A percentile compares a stretch with the other conserved stretches of the same genome.
Evolutionary conservation across 2,329 filamentous ascomycete genomes (phyloP).

Genomic region (Herpotrichia juniperi): DNA sequence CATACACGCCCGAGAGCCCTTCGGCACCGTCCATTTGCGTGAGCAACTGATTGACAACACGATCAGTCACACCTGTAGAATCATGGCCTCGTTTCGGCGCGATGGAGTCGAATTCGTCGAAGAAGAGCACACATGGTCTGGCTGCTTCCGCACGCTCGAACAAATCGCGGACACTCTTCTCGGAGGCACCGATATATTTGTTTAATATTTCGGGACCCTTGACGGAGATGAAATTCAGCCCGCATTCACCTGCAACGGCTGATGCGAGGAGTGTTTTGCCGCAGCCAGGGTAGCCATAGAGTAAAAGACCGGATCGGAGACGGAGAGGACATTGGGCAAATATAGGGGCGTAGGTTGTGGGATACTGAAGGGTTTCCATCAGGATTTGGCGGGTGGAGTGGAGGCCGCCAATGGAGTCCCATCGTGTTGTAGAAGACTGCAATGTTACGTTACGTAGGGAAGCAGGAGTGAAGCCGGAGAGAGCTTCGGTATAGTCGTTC

Average conservation of each 20-base stretch:
- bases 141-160: slow-evolving; percentile 93
- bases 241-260: slow-evolving; percentile 96
- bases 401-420: slow-evolving; percentile 89
- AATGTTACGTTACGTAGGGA: slow-evolving; percentile 93
- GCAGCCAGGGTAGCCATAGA: slow-evolving; percentile 95
- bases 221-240: slow-evolving; percentile 97
- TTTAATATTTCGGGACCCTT: slow-evolving; percentile 98
- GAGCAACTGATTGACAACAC: slow-evolving; percentile 96
- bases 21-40: slow-evolving; percentile 99
- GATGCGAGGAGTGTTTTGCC: slow-evolving; percentile 96
- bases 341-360: slow-evolving; percentile 96
- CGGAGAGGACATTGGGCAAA: slow-evolving; percentile 95
- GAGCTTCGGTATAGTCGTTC: slow-evolving; percentile 80
- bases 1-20: slow-evolving; percentile 92
- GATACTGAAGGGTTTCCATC: slow-evolving; percentile 93
- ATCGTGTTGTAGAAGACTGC: slow-evolving; percentile 90
- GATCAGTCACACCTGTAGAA: slow-evolving; percentile 96
- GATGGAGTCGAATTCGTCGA: slow-evolving; percentile 98
- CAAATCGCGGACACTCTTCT: slow-evolving; percentile 93
- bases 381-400: slow-evolving; percentile 86
- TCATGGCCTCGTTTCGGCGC: slow-evolving; percentile 97
- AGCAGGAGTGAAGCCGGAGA: slow-evolving; percentile 92
- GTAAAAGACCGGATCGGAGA: slow-evolving; percentile 87
- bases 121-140: slow-evolving; percentile 93
- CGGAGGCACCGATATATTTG: slow-evolving; percentile 97